A percentile compares a stretch with the other conserved stretches of the same genome.
Evolutionary conservation across 495 filamentous ascomycete genomes (phyloP).

Genomic region (Hypoxylon rickii): DNA sequence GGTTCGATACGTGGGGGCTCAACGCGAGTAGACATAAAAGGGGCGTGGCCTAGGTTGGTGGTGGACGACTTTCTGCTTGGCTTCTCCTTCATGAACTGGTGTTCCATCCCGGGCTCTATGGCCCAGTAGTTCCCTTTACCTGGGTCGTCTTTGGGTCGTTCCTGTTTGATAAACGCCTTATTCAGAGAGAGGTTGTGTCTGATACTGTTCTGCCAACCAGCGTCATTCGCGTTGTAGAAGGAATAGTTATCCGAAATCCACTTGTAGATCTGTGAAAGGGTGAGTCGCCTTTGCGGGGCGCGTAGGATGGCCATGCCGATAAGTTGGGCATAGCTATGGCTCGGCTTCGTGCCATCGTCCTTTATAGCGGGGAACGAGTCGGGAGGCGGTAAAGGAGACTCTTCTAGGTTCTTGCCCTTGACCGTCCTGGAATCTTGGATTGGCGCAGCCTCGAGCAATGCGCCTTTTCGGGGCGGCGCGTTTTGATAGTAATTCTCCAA

Average conservation of each 20-base stretch:
- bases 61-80: conserved; percentile 55
- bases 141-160: conserved; percentile 94
- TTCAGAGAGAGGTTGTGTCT: conserved; percentile 97
- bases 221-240: conserved; percentile 80
- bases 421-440: conserved; percentile 67
- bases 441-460: conserved; percentile 73
- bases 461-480: conserved; percentile 61
- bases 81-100: conserved; percentile 87
- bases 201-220: conserved; percentile 98
- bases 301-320: conserved; percentile 97
- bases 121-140: conserved; percentile 99
- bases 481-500: conserved; percentile 63
- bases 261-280: conserved; percentile 96
- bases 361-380: conserved; percentile 77
- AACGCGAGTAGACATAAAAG: conserved; percentile 51
- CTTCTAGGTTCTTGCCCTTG: conserved; percentile 65
- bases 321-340: conserved; percentile 89
- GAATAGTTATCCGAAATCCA: conserved; percentile 96
- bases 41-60: conserved; percentile 50
- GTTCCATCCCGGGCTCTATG: conserved; percentile 85
- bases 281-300: conserved; percentile 80
- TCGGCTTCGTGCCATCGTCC: conserved; percentile 88
- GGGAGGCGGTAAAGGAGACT: conserved; percentile 66
- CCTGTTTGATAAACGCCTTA: conserved; percentile 95
- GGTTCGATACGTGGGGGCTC: conserved; percentile 43